Evolutionary conservation across 1,139 yeast species (phyloP).

Genomic region (Saccharomyces hybrid): DNA sequence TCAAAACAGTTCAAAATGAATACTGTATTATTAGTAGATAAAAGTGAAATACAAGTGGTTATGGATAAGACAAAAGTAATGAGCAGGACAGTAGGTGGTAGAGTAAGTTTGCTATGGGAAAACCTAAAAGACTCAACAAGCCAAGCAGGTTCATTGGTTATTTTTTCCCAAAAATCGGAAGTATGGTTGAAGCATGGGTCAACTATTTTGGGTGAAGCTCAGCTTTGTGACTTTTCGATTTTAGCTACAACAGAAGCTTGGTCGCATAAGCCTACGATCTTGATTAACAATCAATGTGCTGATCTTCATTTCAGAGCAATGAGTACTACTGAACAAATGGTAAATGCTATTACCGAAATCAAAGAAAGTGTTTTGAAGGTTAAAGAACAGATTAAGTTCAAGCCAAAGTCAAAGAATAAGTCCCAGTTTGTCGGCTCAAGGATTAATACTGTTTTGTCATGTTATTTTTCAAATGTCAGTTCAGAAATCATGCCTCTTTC

Average conservation of each 20-base stretch:
- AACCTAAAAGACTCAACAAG: conserved; percentile 18
- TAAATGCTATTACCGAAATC: conserved; percentile 14
- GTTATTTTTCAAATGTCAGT: conserved; percentile 19
- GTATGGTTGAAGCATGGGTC: conserved; percentile 17
- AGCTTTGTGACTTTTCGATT: conserved; percentile 16
- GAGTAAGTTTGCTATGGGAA: conserved; percentile 20
- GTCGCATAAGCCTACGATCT: conserved; percentile 12
- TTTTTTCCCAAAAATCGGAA: conserved; percentile 19
- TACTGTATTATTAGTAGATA: conserved; percentile 15
- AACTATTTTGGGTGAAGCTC: conserved; percentile 15
- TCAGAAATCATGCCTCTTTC: conserved; percentile 23
- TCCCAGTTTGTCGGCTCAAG: neutral
- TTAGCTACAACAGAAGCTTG: conserved; percentile 17
- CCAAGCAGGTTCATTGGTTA: conserved; percentile 20
- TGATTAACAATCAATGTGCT: conserved; percentile 15
- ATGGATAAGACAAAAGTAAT: conserved; percentile 25
- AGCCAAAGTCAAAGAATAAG: neutral
- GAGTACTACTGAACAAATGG: conserved; percentile 17
- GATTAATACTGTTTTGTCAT: conserved; percentile 11
- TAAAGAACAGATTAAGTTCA: conserved; percentile 6
- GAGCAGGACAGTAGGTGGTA: conserved; percentile 27
- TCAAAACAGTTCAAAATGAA: conserved; percentile 16
- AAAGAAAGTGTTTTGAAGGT: conserved; percentile 7
- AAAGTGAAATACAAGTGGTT: conserved; percentile 18
- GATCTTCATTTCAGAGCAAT: conserved; percentile 19